Conservation (phyloP, 1,284 basidiomycete species). For the Inonotus hispidus region DNA sequence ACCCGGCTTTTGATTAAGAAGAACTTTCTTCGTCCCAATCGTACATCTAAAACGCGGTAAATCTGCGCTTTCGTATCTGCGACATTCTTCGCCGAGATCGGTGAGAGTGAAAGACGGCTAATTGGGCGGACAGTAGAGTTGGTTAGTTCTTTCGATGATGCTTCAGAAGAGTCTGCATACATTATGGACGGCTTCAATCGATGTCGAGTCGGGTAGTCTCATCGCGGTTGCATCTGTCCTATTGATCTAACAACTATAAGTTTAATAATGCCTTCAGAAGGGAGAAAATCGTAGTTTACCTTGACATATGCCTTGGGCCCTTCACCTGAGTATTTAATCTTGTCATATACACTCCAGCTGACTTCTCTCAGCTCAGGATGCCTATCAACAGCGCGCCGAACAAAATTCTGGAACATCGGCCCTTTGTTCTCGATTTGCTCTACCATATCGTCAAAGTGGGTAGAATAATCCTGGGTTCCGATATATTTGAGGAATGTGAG, state of each 20-base stretch:
- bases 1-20: conserved; percentile 15
- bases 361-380: conserved; percentile 4
- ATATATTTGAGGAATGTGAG: conserved; percentile 8
- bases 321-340: not conserved
- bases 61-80: not conserved
- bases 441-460: not conserved
- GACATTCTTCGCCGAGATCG: conserved; percentile 3
- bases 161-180: not conserved
- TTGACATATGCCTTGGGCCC: conserved; percentile 10
- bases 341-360: conserved; percentile 19
- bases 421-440: conserved; percentile 1
- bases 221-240: not conserved
- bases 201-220: too few relatives aligned
- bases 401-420: conserved; percentile 7
- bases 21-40: conserved; percentile 14
- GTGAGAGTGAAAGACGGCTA: not conserved
- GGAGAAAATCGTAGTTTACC: not conserved
- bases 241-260: not conserved
- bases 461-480: not conserved
- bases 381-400: not conserved
- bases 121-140: not conserved
- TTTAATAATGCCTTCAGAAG: not conserved
- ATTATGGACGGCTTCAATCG: not conserved
- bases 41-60: conserved; percentile 5
- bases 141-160: not conserved